Percentiles rank a stretch among this genome's conserved stretches.
These are phyloP conservation scores for Aspergillus bertholletiae DNA, from an alignment of 495 filamentous ascomycete species.

Conservation along the genomic window DNA sequence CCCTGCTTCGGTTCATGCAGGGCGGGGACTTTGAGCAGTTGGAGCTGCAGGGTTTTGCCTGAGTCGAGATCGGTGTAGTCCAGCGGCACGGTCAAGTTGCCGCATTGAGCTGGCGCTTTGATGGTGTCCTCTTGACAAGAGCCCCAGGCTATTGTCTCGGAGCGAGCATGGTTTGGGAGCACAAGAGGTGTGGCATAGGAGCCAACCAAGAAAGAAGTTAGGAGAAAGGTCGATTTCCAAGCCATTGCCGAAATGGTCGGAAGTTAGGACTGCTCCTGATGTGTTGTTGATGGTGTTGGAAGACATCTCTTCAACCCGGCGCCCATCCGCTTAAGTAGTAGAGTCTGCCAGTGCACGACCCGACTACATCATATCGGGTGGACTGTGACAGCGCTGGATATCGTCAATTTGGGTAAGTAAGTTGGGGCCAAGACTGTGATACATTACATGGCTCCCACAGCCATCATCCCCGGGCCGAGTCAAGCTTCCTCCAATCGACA, in stretches of 20 bases:
- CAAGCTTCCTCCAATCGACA: too few relatives aligned
- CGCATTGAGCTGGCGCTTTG: slow-evolving; percentile 20
- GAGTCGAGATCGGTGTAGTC: slow-evolving; percentile 35
- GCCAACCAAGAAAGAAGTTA: neutral
- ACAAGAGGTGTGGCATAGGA: neutral
- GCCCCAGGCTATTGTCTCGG: neutral
- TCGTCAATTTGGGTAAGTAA: too few relatives aligned
- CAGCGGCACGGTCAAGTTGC: slow-evolving; percentile 34
- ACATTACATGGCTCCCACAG: too few relatives aligned
- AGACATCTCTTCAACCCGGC: too few relatives aligned
- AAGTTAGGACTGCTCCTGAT: too few relatives aligned
- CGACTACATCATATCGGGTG: too few relatives aligned
- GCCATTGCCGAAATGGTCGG: too few relatives aligned
- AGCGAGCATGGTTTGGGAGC: neutral
- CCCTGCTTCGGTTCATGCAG: slow-evolving; percentile 27
- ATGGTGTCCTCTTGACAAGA: neutral
- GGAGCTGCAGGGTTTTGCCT: slow-evolving; percentile 27
- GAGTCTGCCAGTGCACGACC: too few relatives aligned
- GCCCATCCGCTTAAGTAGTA: too few relatives aligned
- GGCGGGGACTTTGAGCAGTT: slow-evolving; percentile 31
- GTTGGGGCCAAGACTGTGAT: too few relatives aligned
- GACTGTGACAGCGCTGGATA: too few relatives aligned
- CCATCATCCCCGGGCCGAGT: too few relatives aligned
- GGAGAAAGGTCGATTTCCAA: neutral
- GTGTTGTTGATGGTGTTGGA: neutral